These are phyloP conservation scores for Solanum rostratum DNA, from an alignment of 257 asterid species.

Conservation along the genomic window DNA sequence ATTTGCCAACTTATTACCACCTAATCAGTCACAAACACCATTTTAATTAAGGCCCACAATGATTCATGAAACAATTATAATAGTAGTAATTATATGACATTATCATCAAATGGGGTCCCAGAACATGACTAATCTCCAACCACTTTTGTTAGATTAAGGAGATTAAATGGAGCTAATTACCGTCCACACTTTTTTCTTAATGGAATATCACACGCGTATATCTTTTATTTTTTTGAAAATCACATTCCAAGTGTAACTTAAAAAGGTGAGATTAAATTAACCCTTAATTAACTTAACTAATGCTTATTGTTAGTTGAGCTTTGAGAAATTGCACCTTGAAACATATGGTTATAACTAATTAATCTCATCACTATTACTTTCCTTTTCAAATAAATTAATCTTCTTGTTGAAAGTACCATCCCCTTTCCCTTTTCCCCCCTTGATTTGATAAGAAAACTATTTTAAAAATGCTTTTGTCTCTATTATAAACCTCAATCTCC, in stretches of 20 bases:
- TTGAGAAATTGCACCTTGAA: background rate
- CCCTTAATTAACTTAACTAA: background rate
- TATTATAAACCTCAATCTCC: background rate
- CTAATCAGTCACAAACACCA: background rate
- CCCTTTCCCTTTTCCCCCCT: background rate
- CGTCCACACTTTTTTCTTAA: background rate
- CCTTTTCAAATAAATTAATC: background rate
- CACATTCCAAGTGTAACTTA: background rate
- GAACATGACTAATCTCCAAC: background rate
- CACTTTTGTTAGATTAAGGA: background rate
- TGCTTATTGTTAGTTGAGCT: background rate
- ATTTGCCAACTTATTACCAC: background rate
- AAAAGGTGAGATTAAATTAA: background rate
- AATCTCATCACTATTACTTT: background rate
- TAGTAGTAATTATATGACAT: background rate
- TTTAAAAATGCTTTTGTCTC: background rate
- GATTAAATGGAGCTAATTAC: background rate
- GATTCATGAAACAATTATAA: background rate
- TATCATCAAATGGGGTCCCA: background rate
- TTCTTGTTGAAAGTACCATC: background rate
- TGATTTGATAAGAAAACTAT: background rate
- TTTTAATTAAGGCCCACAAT: background rate
- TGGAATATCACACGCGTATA: background rate
- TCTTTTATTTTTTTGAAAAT: background rate
- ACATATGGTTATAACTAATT: background rate